Conservation (phyloP, 2,329 filamentous ascomycete genomes). For the Chaetomium sp. region DNA sequence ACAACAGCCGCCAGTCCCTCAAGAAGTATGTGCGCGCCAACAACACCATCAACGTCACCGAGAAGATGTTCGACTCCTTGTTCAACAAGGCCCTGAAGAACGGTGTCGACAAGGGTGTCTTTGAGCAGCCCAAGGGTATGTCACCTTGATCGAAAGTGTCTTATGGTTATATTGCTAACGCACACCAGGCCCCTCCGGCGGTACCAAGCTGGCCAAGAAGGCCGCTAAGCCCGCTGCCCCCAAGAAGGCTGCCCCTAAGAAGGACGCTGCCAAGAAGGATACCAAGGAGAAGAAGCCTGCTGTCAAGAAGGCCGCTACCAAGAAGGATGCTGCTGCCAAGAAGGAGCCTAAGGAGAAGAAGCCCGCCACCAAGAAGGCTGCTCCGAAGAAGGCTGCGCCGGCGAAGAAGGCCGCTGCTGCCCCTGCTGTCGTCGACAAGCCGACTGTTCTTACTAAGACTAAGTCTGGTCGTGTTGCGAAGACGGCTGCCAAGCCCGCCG, state of each 20-base stretch:
- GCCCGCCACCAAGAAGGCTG: constrained; percentile 32
- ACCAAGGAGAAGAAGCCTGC: constrained; percentile 35
- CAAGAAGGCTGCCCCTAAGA: constrained; percentile 34
- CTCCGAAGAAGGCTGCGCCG: constrained; percentile 34
- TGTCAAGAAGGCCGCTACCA: constrained; percentile 31
- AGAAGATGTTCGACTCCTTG: constrained; percentile 60
- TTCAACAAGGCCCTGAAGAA: constrained; percentile 80
- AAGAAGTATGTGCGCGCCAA: constrained; percentile 57
- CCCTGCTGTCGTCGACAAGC: constrained; percentile 61
- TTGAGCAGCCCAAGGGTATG: constrained; percentile 85
- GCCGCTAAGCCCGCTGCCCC: constrained; percentile 33
- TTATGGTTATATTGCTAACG: constrained; percentile 18
- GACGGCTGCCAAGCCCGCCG: constrained; percentile 45
- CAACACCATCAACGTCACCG: constrained; percentile 41
- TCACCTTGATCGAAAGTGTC: constrained; percentile 15
- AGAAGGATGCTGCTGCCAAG: constrained; percentile 32
- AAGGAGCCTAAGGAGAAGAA: constrained; percentile 38
- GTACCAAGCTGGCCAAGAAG: constrained; percentile 90
- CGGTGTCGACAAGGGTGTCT: constrained; percentile 81
- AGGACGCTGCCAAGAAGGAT: constrained; percentile 35
- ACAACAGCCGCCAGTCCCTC: constrained; percentile 47
- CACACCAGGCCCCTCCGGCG: constrained; percentile 66
- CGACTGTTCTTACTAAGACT: constrained; percentile 68
- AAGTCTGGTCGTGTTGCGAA: constrained; percentile 83
- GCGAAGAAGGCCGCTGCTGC: constrained; percentile 53